Evolutionary conservation across 2,329 filamentous ascomycete genomes (phyloP).

Genomic region (Thielaviopsis euricoi): DNA sequence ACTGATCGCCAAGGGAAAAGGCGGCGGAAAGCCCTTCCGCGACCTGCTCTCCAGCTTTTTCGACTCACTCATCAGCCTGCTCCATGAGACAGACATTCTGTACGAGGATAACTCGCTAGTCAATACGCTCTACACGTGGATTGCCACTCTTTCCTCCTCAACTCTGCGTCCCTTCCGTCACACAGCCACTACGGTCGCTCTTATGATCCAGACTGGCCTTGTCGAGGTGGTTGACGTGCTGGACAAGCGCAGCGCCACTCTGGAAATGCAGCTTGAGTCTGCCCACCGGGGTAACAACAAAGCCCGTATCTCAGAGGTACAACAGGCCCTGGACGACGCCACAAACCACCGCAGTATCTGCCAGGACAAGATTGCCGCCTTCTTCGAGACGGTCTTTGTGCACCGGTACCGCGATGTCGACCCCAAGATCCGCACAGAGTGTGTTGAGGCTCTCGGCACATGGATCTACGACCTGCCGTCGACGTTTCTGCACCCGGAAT

Average conservation of each 20-base stretch:
- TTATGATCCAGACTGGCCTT: slow-evolving; percentile 64
- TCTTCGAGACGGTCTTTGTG: slow-evolving; percentile 84
- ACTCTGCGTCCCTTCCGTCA: slow-evolving; percentile 80
- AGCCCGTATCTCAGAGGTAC: slow-evolving; percentile 54
- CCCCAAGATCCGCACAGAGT: slow-evolving; percentile 73
- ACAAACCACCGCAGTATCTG: slow-evolving; percentile 53
- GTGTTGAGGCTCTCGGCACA: slow-evolving; percentile 66
- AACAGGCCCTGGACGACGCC: slow-evolving; percentile 54
- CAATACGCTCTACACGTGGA: slow-evolving; percentile 81
- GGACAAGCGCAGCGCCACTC: slow-evolving; percentile 55
- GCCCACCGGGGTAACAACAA: slow-evolving; percentile 65
- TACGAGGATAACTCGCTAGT: slow-evolving; percentile 64
- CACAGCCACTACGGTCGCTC: slow-evolving; percentile 71
- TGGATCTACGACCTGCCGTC: slow-evolving; percentile 82
- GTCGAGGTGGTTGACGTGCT: slow-evolving; percentile 58
- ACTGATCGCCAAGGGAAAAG: slow-evolving; percentile 63
- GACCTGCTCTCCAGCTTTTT: slow-evolving; percentile 67
- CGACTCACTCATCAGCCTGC: slow-evolving; percentile 52
- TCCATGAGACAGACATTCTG: slow-evolving; percentile 68
- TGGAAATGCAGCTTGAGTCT: slow-evolving; percentile 61
- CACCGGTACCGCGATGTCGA: slow-evolving; percentile 94
- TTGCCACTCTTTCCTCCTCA: slow-evolving; percentile 80
- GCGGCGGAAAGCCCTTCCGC: slow-evolving; percentile 57
- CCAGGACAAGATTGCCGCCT: slow-evolving; percentile 60
- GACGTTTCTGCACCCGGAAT: slow-evolving; percentile 77